Evolutionary conservation across 768 basidiomycete genomes (phyloP), one percentile per base, ranked within the genome.

Genomic region (Scleroderma bovista): DNA sequence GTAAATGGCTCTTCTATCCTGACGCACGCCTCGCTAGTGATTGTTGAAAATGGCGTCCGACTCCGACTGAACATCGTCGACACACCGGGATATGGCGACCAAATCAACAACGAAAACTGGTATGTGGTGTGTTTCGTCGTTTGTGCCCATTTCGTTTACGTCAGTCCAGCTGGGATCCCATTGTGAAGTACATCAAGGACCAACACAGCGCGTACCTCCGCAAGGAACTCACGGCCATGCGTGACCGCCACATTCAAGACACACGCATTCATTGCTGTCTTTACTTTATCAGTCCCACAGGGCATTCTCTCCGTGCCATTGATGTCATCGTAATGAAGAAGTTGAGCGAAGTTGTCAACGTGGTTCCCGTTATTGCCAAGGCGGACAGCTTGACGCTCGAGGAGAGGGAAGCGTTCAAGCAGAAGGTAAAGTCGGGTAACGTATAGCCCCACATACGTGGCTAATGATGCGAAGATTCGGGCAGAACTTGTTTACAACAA

Each of bases 281-380:
- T 47, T 98, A 92, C 81, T 99, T 98, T 73, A 93, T 99, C 77
- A 94, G 88, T 70, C 96, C 95, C 19, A 96, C 94, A n/a, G 95
- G 95, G 19, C 95, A 99, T 71, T 84, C 88, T 4, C 81, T 99
- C 50, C 91, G 94, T 53, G 85, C 96, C 26, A 93, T 99, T 61
- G 95, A 99, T 61, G 86, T 98, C 41, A 93, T 93, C 62, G 96
- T 99, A 57, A 93, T 99, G 86, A 96, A 97, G 78, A 97, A 97
- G 75, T 76, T 99, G 53, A 89, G 88, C 67, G 96, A 98, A 67
- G 95, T 98, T 38, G 96, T 97, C 69, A 99, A 99, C 60, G 95
- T 99, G 46, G 94, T 99, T 8, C 95, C 95, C n/a, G 89, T 99
- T 53, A 97, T 99, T 62, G 95, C 96, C 58, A 99, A 99, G 79